Evolutionary conservation across 2,329 filamentous ascomycete species (phyloP), one percentile per base, ranked within the genome.

Genomic region (Aspergillus sp.): DNA sequence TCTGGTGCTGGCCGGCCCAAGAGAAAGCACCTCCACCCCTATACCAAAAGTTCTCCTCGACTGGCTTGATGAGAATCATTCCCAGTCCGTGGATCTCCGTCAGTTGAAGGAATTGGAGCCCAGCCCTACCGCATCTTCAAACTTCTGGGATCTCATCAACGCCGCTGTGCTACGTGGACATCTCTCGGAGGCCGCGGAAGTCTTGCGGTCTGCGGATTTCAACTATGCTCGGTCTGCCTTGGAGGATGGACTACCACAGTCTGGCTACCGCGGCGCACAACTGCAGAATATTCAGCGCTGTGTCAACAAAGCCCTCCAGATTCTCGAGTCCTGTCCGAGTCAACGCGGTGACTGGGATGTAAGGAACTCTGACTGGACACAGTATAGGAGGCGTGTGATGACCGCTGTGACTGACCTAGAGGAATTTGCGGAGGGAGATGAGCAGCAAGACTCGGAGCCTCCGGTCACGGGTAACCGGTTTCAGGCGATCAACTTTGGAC

Each of bases 131-230:
- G 84, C 84, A 41, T 89, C 94, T 63, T 76, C 80, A 22, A 77
- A 88, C 33, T 97, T 90, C 72, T 97, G 93, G 93, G 89, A 92
- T 65, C 85, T 85, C 1, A 76, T 96, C n/a, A 88, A 87, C 61
- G 83, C 83, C 50, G 79, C 85, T 13, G 77, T 92, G 19, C 76
- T 95, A 22, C 87, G 91, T 44, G 93, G 92, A 40, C 86, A 87
- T 52, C 81, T 95, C 41, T 62, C 70, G 13, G 83, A 83, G 40
- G 86, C 87, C 1, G 78, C 87, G n/a, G 75, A 80, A 44, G 72
- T 95, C 24, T 77, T 97, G 45, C 82, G 79, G 52, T 82, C 84
- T 49, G 90, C 90, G 10, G 89, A 89, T 30, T 96, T 94, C 81
- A 86, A 85, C 57, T 77, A 88, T 55, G 88, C 91, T 22, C 82